Evolutionary conservation across 805 yeast genomes (phyloP).

Genomic region (Candida nonsorbophila): DNA sequence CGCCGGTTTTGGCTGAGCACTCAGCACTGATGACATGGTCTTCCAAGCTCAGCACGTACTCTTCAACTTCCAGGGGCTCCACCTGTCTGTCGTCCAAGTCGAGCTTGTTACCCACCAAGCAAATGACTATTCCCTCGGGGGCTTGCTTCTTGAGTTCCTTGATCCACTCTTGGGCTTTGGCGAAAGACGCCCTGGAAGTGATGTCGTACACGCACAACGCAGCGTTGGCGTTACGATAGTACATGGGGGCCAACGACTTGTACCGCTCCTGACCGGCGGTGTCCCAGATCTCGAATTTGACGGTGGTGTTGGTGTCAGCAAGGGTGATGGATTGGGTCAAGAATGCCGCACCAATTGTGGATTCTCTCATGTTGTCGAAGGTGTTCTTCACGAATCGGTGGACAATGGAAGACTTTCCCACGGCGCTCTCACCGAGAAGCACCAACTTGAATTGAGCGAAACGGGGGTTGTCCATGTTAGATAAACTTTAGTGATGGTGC

Average conservation of each 20-base stretch:
- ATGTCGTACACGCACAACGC: conserved; percentile 77
- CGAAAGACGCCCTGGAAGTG: conserved; percentile 61
- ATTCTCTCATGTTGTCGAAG: conserved; percentile 68
- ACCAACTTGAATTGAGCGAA: conserved; percentile 56
- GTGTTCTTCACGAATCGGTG: conserved; percentile 67
- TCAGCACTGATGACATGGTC: conserved; percentile 32
- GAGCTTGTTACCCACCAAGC: conserved; percentile 74
- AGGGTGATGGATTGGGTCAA: conserved; percentile 61
- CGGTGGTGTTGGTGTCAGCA: conserved; percentile 45
- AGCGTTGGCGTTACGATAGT: conserved; percentile 51
- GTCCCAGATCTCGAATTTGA: conserved; percentile 81
- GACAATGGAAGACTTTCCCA: conserved; percentile 61
- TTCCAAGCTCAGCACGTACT: conserved; percentile 40
- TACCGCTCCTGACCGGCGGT: conserved; percentile 84
- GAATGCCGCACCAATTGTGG: conserved; percentile 84
- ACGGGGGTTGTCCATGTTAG: conserved; percentile 6
- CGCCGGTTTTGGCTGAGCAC: conserved; percentile 42
- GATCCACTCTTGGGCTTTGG: conserved; percentile 72
- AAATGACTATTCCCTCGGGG: conserved; percentile 65
- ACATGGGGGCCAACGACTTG: conserved; percentile 41
- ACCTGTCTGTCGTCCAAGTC: conserved; percentile 54
- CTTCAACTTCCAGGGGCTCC: conserved; percentile 38
- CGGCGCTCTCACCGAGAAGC: conserved; percentile 77
- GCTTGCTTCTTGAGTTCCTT: conserved; percentile 82
- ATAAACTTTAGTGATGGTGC: neutral